Base-by-base conservation (phyloP, 225 moss, liverwort and hornwort genomes). In the Polytrichum formosum region DNA sequence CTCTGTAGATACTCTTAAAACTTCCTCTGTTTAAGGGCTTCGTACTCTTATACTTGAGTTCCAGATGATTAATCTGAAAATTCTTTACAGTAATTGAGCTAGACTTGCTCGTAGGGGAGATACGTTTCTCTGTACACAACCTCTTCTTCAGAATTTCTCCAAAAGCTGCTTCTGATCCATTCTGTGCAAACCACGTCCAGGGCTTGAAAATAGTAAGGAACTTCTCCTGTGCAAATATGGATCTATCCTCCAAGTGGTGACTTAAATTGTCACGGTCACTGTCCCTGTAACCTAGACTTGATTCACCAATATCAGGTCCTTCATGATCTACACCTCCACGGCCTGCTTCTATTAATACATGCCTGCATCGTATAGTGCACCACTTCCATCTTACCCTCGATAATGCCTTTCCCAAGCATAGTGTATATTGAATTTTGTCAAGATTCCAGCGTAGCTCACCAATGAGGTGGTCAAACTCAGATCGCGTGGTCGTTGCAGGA, bases 401-500 rank as follows among this genome's bases (percentile, higher is more conserved):
- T 6, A 6, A 58, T 58, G 0, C 1, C 9, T 0, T 0, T 0
- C 0, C 13, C 30, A 5, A 6, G 18, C 3, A 0, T 9, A 79
- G 13, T 60, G 54, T 28, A 55, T 62, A 66, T 0, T 13, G 26
- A 21, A 74, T 79, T 21, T 26, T 6, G 26, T 66, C 74, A 26
- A 79, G 55, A 55, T 61, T 74, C 78, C 78, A 74, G 16, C 5
- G 16, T 0, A 74, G 28, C 61, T 78, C 78, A 30, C 70, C 37
- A 10, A 66, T 5, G 33, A 74, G 65, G 53, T 66, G n/a, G 74
- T 69, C 78, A n/a, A 74, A 78, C 59, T 35, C 70, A 20, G 74
- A 54, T 2, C 0, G 18, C 7, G 19, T 61, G 21, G 30, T 29
- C 25, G 7, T 68, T 26, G 4, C 53, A 20, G 65, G 1, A 0